These are phyloP conservation scores for Mycena vitilis DNA, from an alignment of 768 basidiomycete species.

Conservation along the genomic window DNA sequence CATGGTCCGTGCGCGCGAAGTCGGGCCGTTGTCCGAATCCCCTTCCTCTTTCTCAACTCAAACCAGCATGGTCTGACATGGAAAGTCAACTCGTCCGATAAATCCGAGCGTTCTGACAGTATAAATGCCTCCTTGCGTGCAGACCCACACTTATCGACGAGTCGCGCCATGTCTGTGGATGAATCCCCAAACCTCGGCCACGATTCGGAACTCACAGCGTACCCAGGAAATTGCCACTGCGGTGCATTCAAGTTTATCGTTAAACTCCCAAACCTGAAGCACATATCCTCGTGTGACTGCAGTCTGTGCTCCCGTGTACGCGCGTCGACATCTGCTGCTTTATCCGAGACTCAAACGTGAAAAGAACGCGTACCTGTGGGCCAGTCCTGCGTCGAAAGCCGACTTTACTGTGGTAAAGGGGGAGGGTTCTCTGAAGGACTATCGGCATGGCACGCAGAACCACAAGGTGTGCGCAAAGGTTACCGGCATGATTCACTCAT, in stretches of 20 bases:
- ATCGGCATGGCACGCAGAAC: slow-evolving; percentile 12
- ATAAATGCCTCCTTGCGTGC: too few species aligned
- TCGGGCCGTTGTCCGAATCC: too few species aligned
- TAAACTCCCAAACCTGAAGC: slow-evolving; percentile 11
- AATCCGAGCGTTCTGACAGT: too few species aligned
- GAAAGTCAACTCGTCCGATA: too few species aligned
- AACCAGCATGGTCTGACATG: too few species aligned
- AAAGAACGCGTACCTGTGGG: slow-evolving; percentile 23
- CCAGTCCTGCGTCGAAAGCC: neutral
- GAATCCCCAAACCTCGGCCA: neutral
- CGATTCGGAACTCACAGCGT: neutral
- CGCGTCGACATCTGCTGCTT: neutral
- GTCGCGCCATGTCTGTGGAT: neutral
- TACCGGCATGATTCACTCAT: too few species aligned
- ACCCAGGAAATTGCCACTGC: slow-evolving; percentile 29
- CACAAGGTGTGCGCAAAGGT: neutral
- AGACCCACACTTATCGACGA: too few species aligned
- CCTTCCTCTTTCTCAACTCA: too few species aligned
- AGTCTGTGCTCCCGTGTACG: slow-evolving; percentile 20
- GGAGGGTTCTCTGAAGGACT: slow-evolving; percentile 8
- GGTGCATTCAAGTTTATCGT: slow-evolving; percentile 27
- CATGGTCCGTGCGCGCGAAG: too few species aligned
- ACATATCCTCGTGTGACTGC: slow-evolving; percentile 13
- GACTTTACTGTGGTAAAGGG: slow-evolving; percentile 2
- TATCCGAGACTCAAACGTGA: neutral